Percentiles rank a stretch among this genome's conserved stretches.
phyloP scores from a whole-genome alignment of 345 rosid genomes.

The Sonneratia alba region DNA sequence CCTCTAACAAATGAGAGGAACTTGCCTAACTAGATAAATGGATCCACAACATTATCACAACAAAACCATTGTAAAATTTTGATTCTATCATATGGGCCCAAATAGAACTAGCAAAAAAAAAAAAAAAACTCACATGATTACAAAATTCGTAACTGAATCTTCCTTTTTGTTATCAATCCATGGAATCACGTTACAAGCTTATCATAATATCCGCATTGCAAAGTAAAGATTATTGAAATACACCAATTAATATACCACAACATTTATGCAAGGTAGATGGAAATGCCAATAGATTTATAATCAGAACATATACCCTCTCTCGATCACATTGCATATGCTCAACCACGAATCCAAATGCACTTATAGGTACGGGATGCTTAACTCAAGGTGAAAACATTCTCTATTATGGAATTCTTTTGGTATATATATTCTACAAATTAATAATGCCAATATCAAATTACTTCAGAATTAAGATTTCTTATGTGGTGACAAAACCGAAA shows the following conservation, averaged over 20 bases:
- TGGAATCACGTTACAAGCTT: neutral
- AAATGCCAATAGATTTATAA: too few relatives aligned
- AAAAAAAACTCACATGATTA: neutral
- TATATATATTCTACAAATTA: too few relatives aligned
- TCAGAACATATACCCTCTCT: too few relatives aligned
- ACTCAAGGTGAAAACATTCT: too few relatives aligned
- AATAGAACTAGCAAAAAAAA: too few relatives aligned
- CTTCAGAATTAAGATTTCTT: neutral
- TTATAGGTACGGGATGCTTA: neutral
- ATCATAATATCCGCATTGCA: neutral
- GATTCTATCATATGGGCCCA: neutral
- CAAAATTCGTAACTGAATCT: too few relatives aligned
- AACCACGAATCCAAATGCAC: neutral
- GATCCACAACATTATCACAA: neutral
- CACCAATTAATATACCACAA: neutral
- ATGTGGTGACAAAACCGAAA: too few relatives aligned
- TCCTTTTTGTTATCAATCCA: too few relatives aligned
- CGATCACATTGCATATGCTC: neutral
- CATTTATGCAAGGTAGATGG: too few relatives aligned
- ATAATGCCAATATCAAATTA: neutral
- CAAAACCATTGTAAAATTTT: neutral
- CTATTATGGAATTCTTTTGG: too few relatives aligned
- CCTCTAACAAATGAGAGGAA: too few relatives aligned
- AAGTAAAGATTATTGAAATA: too few relatives aligned
- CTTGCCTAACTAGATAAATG: neutral